Conservation (phyloP, 768 basidiomycete genomes). For the Tricholoma hemisulphureum region DNA sequence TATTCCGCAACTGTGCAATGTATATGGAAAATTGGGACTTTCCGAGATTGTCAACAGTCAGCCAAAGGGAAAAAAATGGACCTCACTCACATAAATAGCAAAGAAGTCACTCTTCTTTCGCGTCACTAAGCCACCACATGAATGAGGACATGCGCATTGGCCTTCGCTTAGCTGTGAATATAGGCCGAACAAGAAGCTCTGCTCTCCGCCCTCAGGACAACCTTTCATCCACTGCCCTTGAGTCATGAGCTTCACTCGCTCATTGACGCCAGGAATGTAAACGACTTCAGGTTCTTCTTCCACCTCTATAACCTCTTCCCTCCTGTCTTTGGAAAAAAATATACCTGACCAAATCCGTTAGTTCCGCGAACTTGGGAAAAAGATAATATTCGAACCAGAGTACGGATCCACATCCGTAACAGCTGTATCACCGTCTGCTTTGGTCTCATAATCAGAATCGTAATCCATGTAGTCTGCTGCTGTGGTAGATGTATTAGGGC, state of each 20-base stretch:
- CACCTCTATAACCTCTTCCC: slow-evolving; percentile 89
- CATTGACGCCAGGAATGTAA: slow-evolving; percentile 39
- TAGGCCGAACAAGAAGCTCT: slow-evolving; percentile 81
- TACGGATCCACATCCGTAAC: slow-evolving; percentile 81
- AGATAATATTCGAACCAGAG: slow-evolving; percentile 57
- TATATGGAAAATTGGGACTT: slow-evolving; percentile 76
- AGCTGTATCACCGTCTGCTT: slow-evolving; percentile 37
- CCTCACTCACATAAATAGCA: slow-evolving; percentile 65
- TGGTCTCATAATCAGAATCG: slow-evolving; percentile 72
- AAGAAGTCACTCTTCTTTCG: slow-evolving; percentile 81
- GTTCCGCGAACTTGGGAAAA: slow-evolving; percentile 5
- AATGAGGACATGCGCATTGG: slow-evolving; percentile 67
- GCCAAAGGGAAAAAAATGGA: slow-evolving; percentile 2
- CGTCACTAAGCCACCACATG: slow-evolving; percentile 61
- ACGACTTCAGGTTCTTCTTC: slow-evolving; percentile 71
- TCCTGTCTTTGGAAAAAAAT: slow-evolving; percentile 93
- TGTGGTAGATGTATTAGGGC: slow-evolving; percentile 11
- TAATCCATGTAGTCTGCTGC: slow-evolving; percentile 72
- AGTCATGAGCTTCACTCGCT: slow-evolving; percentile 66
- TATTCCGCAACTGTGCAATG: slow-evolving; percentile 56
- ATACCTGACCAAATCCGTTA: slow-evolving; percentile 51
- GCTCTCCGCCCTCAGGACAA: slow-evolving; percentile 91
- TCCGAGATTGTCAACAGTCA: slow-evolving; percentile 14
- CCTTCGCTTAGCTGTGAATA: slow-evolving; percentile 72
- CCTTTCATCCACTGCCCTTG: slow-evolving; percentile 98